Evolutionary conservation across 2,329 filamentous ascomycete genomes (phyloP).

Genomic region (Fusarium compactum): DNA sequence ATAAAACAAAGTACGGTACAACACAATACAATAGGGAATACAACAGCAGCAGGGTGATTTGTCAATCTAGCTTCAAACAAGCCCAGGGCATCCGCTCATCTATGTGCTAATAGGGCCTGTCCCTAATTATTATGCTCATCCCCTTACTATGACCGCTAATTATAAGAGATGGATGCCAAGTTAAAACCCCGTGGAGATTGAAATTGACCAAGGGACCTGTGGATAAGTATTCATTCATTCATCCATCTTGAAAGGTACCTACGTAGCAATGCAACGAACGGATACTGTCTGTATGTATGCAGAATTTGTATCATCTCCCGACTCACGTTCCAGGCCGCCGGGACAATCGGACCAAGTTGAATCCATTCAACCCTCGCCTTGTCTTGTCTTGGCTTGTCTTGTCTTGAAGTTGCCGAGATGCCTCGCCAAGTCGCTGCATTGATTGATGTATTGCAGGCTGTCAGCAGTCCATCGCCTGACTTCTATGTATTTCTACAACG

Average conservation of each 20-base stretch:
- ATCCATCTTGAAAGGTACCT: not conserved
- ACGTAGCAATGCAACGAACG: not conserved
- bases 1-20: not conserved
- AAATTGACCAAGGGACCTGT: constrained; percentile 15
- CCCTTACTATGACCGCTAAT: constrained; percentile 2
- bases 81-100: not conserved
- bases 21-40: not conserved
- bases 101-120: not conserved
- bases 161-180: constrained; percentile 25
- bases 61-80: not conserved
- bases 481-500: not conserved
- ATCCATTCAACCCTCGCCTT: not conserved
- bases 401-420: constrained; percentile 6
- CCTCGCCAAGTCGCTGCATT: constrained; percentile 11
- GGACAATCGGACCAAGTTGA: not conserved
- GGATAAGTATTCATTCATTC: not conserved
- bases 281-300: not conserved
- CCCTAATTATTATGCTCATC: not conserved
- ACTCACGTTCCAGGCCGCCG: not conserved
- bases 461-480: not conserved
- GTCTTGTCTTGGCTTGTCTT: no score
- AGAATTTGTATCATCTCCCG: not conserved
- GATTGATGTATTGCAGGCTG: constrained; percentile 2
- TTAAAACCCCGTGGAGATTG: constrained; percentile 12
- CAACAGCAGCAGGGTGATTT: not conserved